Evolutionary conservation across 1,284 basidiomycete genomes (phyloP).

Genomic region (Athelia psychrophila): DNA sequence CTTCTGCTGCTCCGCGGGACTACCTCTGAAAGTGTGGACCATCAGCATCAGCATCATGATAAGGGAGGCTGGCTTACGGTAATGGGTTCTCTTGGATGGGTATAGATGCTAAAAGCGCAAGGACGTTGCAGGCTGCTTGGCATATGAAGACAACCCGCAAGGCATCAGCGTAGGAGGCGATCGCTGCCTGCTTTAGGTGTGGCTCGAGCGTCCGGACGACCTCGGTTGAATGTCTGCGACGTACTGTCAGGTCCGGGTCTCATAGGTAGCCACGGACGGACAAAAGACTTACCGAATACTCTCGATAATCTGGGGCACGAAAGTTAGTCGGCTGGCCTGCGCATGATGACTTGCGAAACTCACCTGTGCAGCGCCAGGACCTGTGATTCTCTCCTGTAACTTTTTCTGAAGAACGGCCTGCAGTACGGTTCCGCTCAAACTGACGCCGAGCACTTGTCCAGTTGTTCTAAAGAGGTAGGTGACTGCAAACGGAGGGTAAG

Average conservation of each 20-base stretch:
- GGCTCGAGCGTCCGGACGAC: conserved; percentile 75
- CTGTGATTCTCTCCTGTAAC: conserved; percentile 71
- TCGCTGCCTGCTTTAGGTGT: conserved; percentile 61
- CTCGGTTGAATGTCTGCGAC: conserved; percentile 73
- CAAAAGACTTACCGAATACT: conserved; percentile 52
- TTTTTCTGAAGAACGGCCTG: conserved; percentile 73
- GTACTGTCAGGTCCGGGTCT: conserved; percentile 1
- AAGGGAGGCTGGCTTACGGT: conserved; percentile 49
- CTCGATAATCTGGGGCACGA: conserved; percentile 60
- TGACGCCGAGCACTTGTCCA: conserved; percentile 89
- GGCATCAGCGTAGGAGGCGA: conserved; percentile 81
- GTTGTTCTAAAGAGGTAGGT: conserved; percentile 90
- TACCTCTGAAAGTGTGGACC: conserved; percentile 40
- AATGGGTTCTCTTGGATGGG: conserved; percentile 75
- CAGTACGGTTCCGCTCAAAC: conserved; percentile 76
- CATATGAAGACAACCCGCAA: conserved; percentile 86
- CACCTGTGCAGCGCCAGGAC: conserved; percentile 69
- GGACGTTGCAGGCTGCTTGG: conserved; percentile 60
- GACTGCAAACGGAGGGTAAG: conserved; percentile 43
- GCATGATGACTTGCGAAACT: conserved; percentile 24
- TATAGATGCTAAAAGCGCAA: conserved; percentile 60
- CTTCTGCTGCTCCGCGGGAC: conserved; percentile 59
- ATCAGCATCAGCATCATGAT: conserved; percentile 9
- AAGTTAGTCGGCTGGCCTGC: conserved; percentile 15
- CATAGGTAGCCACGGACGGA: neutral